These are phyloP conservation scores for Fusarium domesticum DNA, from an alignment of 2,329 filamentous ascomycete genomes.

Conservation along the genomic window DNA sequence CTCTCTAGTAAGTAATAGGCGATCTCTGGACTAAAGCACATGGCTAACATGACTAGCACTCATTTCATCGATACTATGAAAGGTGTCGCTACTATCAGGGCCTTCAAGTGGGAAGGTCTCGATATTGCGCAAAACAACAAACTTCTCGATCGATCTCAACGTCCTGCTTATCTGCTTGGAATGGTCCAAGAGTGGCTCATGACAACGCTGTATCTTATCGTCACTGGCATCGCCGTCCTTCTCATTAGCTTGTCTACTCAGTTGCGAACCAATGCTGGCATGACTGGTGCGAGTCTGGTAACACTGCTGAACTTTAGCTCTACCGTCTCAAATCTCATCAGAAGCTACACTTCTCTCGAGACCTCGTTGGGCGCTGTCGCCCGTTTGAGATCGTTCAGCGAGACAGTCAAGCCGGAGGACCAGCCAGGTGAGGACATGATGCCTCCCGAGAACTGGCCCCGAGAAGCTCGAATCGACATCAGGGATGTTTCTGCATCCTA, in stretches of 20 bases:
- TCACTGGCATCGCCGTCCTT: slow-evolving; percentile 46
- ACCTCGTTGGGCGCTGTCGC: slow-evolving; percentile 23
- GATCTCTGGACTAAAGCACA: fast-evolving
- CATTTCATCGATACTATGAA: slow-evolving; percentile 56
- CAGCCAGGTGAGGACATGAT: slow-evolving; percentile 17
- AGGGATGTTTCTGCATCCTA: slow-evolving; percentile 36
- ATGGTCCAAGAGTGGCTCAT: slow-evolving; percentile 58
- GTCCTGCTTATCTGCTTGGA: slow-evolving; percentile 55
- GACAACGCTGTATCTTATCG: slow-evolving; percentile 48
- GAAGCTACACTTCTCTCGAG: slow-evolving; percentile 23
- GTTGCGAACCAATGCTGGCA: slow-evolving; percentile 35
- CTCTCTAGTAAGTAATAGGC: slow-evolving; percentile 31
- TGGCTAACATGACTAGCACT: slow-evolving; percentile 27
- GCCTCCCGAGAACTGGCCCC: slow-evolving; percentile 32
- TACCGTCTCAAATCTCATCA: slow-evolving; percentile 18
- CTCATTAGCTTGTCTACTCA: slow-evolving; percentile 48
- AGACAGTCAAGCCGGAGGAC: slow-evolving; percentile 26
- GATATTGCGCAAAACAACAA: slow-evolving; percentile 41
- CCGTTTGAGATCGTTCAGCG: slow-evolving; percentile 23
- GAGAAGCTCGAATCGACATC: slow-evolving; percentile 31
- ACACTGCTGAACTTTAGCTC: slow-evolving; percentile 36
- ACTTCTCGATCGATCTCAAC: slow-evolving; percentile 53
- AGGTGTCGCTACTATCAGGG: slow-evolving; percentile 54
- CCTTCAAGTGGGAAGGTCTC: slow-evolving; percentile 48
- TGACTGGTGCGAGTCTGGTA: slow-evolving; percentile 40